Conservation (phyloP, 495 filamentous ascomycete genomes). For the Extremus antarcticus region DNA sequence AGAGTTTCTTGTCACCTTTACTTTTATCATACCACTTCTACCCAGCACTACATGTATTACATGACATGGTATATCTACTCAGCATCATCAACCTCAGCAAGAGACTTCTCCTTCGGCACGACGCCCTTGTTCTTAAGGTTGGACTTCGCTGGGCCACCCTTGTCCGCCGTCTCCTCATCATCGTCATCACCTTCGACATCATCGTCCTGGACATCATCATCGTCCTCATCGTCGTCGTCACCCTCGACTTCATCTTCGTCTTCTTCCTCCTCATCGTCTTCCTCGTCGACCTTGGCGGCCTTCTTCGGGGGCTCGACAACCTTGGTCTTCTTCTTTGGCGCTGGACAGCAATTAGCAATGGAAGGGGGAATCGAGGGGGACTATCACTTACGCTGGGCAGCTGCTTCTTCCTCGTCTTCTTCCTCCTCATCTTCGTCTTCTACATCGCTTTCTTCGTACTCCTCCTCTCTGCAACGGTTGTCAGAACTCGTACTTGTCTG, state of each 20-base stretch:
- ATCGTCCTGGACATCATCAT: constrained; percentile 13
- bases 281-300: constrained; percentile 13
- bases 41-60: background rate
- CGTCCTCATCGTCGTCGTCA: constrained; percentile 17
- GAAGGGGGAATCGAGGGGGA: background rate
- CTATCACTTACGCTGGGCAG: constrained; percentile 5
- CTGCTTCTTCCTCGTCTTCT: constrained; percentile 19
- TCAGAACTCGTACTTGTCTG: background rate
- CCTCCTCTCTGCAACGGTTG: constrained; percentile 18
- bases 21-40: background rate
- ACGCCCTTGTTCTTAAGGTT: constrained; percentile 19
- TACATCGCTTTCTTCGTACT: constrained; percentile 23
- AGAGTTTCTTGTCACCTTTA: no score
- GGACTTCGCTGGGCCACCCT: constrained; percentile 20
- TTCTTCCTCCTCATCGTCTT: constrained; percentile 10
- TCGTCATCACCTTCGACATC: constrained; percentile 16
- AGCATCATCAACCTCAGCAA: constrained; percentile 23
- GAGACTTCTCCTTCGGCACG: constrained; percentile 21
- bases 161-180: constrained; percentile 18
- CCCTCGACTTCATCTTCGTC: constrained; percentile 17
- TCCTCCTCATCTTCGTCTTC: constrained; percentile 18
- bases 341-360: background rate
- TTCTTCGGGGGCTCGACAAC: constrained; percentile 5
- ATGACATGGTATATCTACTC: background rate
- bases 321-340: constrained; percentile 15